A percentile compares a stretch with the other conserved stretches of the same genome.
These are phyloP conservation scores for Astragalus glycyphyllos DNA, from an alignment of 306 rosid genomes.

Conservation along the genomic window DNA sequence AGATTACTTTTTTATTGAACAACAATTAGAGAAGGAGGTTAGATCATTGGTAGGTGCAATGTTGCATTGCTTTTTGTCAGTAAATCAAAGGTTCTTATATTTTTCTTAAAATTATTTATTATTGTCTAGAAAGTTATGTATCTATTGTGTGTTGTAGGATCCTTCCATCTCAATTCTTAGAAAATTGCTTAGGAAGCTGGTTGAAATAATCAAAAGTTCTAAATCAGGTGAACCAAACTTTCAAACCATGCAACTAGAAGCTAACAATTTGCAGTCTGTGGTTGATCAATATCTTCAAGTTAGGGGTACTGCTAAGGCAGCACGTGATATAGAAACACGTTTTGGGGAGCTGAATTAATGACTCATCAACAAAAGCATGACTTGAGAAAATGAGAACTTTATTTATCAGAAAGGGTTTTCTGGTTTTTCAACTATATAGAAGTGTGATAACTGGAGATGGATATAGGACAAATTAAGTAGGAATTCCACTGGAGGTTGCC, in stretches of 20 bases:
- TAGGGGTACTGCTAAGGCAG: conserved; percentile 76
- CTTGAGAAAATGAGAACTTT: conserved; percentile 90
- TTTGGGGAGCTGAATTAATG: conserved; percentile 66
- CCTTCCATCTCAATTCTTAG: conserved; percentile 76
- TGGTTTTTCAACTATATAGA: conserved; percentile 94
- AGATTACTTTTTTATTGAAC: no score
- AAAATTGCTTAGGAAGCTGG: conserved; percentile 76
- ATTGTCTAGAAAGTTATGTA: conserved; percentile 1
- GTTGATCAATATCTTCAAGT: conserved; percentile 82
- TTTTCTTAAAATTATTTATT: conserved; percentile 5
- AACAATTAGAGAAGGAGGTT: no score
- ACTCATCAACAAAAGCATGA: conserved; percentile 86
- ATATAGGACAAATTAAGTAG: conserved; percentile 81
- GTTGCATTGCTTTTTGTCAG: no score
- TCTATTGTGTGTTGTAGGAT: conserved; percentile 60
- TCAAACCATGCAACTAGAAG: conserved; percentile 80
- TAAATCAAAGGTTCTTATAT: no score
- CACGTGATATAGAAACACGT: conserved; percentile 69
- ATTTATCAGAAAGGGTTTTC: conserved; percentile 91
- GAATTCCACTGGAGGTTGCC: conserved; percentile 85
- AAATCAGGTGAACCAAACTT: conserved; percentile 88
- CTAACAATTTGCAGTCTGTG: conserved; percentile 71
- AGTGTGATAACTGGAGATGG: conserved; percentile 95
- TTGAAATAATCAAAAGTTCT: conserved; percentile 73
- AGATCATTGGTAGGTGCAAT: no score